phyloP scores from a whole-genome alignment of 2,329 filamentous ascomycete species.

The Clonostachys rosea region DNA sequence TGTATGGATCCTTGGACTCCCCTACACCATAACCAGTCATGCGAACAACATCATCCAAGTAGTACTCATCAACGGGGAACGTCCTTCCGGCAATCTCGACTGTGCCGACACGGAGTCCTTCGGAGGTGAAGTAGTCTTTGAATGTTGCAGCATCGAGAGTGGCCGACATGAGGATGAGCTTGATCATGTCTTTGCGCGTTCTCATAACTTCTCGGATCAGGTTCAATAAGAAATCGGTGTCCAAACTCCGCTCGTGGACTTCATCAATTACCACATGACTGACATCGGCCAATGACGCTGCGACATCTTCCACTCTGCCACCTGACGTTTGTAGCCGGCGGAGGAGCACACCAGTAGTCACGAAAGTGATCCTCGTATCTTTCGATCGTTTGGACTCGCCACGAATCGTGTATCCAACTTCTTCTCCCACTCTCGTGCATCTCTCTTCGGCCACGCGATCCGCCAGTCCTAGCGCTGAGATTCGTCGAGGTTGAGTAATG shows the following conservation, averaged over 20 bases:
- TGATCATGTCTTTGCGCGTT: constrained; percentile 71
- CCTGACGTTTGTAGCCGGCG: constrained; percentile 88
- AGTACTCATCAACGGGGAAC: constrained; percentile 84
- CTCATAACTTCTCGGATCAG: constrained; percentile 79
- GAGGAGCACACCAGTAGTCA: constrained; percentile 90
- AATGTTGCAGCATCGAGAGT: constrained; percentile 89
- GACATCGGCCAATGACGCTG: constrained; percentile 78
- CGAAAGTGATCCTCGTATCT: constrained; percentile 86
- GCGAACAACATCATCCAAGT: constrained; percentile 81
- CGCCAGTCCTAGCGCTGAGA: constrained; percentile 88
- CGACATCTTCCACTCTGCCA: constrained; percentile 72
- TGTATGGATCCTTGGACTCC: constrained; percentile 37
- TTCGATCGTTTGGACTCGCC: constrained; percentile 76
- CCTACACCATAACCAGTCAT: constrained; percentile 67
- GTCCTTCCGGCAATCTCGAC: constrained; percentile 88
- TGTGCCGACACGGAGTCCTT: constrained; percentile 64
- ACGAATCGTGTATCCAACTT: constrained; percentile 88
- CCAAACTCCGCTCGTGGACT: constrained; percentile 90
- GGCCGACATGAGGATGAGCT: constrained; percentile 92
- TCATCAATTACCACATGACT: constrained; percentile 96
- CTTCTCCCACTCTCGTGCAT: constrained; percentile 74
- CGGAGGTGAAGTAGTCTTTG: constrained; percentile 72
- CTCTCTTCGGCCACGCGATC: constrained; percentile 93
- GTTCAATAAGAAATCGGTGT: constrained; percentile 90
- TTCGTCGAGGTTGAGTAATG: constrained; percentile 91